Conservation (phyloP, 176 grass and related monocot species). For the Avena insularis region DNA sequence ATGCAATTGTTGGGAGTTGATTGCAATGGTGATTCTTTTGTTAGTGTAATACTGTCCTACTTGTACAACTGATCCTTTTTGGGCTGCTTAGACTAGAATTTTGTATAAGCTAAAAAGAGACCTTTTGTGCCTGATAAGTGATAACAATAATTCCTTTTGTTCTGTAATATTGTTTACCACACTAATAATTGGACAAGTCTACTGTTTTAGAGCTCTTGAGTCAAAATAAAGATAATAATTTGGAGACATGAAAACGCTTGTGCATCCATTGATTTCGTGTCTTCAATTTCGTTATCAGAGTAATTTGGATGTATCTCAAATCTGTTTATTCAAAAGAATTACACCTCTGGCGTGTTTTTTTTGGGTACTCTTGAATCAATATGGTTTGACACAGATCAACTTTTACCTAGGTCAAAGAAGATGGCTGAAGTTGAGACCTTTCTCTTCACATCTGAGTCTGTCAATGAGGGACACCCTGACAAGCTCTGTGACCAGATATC, state of each 20-base stretch:
- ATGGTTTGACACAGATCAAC: conserved; percentile 20
- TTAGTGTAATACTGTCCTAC: not conserved
- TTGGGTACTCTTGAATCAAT: not conserved
- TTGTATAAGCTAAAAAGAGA: not conserved
- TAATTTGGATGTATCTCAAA: not conserved
- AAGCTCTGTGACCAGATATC: conserved; percentile 34
- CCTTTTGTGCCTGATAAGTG: not conserved
- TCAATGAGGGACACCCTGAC: conserved; percentile 24
- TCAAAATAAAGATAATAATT: not conserved
- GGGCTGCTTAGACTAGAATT: not conserved
- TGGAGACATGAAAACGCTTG: not conserved
- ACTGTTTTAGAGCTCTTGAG: not conserved
- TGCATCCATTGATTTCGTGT: not conserved
- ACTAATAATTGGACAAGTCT: not conserved
- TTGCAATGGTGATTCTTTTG: not conserved
- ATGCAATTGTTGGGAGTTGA: not conserved
- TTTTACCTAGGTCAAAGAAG: conserved; percentile 1
- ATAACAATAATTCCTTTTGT: not conserved
- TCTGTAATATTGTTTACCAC: not conserved
- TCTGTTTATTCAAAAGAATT: not conserved
- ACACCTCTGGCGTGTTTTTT: not conserved
- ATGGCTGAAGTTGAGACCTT: conserved; percentile 28
- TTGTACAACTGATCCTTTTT: not conserved
- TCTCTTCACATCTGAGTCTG: conserved; percentile 28
- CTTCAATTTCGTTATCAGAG: not conserved